Evolutionary conservation across 1,284 basidiomycete species (phyloP), one percentile per base, ranked within the genome.

Genomic region (Cutaneotrichosporon cyanovorans): DNA sequence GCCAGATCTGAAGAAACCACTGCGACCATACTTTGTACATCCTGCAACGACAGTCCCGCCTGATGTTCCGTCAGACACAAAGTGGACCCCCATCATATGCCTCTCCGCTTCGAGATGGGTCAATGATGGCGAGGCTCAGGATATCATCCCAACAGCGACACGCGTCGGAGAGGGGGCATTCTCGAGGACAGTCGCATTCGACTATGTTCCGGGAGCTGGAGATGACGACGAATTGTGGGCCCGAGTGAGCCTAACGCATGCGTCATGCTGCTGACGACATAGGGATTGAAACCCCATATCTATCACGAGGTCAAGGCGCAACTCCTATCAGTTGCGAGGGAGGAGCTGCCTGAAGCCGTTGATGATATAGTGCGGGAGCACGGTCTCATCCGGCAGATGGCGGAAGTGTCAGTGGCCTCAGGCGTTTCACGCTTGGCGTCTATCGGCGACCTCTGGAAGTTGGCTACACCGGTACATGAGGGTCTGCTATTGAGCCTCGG

Each of bases 171-270:
- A 47, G 1, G 49, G 55, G 0, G 37, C 53, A 12, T 55, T 56
- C 21, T 37, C 54, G 32, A 37, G 57, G 14, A 65, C 60, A 0
- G 66, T 69, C 2, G 69, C 63, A 11, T 73, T 67, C 50, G 67
- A 71, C 39, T 73, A 73, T 53, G 62, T 71, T 0, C 68, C 67
- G 5, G 72, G 72, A 0, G 69, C 66, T 5, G 72, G 72, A 2
- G 72, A 73, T 32, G 72, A 73, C 48, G 69, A 73, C 37, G 72
- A 73, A 58, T 59, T 69, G 1, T 73, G 72, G 72, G 66, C 60
- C 2, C 60, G 60, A 37, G 69, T 71, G 37, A 42, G 65, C 11
- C 25, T 12, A 28, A 28, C 12, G n/a, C n/a, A 8, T 30, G 11
- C n/a, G 4, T 5, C 21, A 39, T 19, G 16, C 2, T 20, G 45